These are phyloP conservation scores for Colletotrichum sidae DNA, from an alignment of 2,329 filamentous ascomycete species.

Conservation along the genomic window DNA sequence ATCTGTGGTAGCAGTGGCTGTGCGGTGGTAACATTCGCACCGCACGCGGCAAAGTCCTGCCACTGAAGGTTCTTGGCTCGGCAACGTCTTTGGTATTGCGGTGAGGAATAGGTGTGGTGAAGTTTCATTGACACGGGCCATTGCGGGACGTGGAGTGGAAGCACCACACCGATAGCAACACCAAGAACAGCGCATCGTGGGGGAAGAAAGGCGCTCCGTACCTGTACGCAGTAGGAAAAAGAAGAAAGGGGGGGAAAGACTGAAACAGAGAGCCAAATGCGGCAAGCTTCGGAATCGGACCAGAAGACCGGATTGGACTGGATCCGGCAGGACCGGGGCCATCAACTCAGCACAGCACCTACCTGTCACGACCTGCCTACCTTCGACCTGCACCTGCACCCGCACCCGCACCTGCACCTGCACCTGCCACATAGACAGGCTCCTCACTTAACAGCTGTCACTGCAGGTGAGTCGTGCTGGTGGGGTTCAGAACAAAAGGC, in stretches of 20 bases:
- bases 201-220: background rate
- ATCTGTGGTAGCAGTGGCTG: constrained; percentile 12
- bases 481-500: constrained; percentile 13
- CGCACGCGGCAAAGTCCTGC: constrained; percentile 6
- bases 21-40: constrained; percentile 21
- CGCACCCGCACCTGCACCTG: too few relatives aligned
- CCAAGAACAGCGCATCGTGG: too few relatives aligned
- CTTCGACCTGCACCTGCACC: too few relatives aligned
- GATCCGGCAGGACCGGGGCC: constrained; percentile 18
- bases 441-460: constrained; percentile 28
- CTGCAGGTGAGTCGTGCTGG: constrained; percentile 25
- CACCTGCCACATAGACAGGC: background rate
- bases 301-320: constrained; percentile 26
- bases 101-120: background rate
- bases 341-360: background rate
- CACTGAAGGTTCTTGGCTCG: background rate
- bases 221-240: constrained; percentile 2
- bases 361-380: too few relatives aligned
- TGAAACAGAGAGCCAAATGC: constrained; percentile 28
- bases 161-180: background rate
- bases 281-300: constrained; percentile 22
- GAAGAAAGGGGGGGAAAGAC: constrained; percentile 6
- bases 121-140: constrained; percentile 13
- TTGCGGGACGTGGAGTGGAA: constrained; percentile 14
- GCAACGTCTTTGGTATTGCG: background rate